Conservation (phyloP, 2,329 filamentous ascomycete species). For the Fusarium compactum region DNA sequence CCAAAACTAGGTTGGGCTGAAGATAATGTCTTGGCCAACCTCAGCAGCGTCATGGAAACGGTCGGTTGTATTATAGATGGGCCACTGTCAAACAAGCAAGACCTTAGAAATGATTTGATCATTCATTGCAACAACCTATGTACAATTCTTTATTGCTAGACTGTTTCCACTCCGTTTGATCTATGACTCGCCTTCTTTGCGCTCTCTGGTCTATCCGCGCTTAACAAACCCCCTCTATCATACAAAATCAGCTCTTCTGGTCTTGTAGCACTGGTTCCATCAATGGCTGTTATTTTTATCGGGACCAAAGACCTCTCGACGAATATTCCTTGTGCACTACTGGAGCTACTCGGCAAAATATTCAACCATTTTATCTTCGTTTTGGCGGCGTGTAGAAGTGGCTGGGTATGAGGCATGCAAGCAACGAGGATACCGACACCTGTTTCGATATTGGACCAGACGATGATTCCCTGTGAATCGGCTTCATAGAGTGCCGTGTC, state of each 20-base stretch:
- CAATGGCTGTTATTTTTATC: background rate
- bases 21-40: too few relatives aligned
- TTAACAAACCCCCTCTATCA: slow-evolving; percentile 3
- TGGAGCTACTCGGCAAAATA: background rate
- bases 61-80: too few relatives aligned
- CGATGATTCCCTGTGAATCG: slow-evolving; percentile 2
- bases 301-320: background rate
- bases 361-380: background rate
- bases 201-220: background rate
- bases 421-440: slow-evolving; percentile 14
- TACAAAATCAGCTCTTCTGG: background rate
- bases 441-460: slow-evolving; percentile 11
- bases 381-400: background rate
- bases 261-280: background rate
- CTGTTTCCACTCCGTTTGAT: background rate
- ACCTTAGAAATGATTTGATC: background rate
- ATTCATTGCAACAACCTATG: background rate
- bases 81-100: background rate
- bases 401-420: slow-evolving; percentile 7
- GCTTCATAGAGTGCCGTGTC: background rate
- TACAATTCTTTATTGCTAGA: background rate
- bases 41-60: too few relatives aligned
- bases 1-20: too few relatives aligned
- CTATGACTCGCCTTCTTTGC: background rate
- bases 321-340: background rate